A percentile compares a stretch with the other conserved stretches of the same genome.
Evolutionary conservation across 495 filamentous ascomycete species (phyloP).

Genomic region (Lepidopterella palustris): DNA sequence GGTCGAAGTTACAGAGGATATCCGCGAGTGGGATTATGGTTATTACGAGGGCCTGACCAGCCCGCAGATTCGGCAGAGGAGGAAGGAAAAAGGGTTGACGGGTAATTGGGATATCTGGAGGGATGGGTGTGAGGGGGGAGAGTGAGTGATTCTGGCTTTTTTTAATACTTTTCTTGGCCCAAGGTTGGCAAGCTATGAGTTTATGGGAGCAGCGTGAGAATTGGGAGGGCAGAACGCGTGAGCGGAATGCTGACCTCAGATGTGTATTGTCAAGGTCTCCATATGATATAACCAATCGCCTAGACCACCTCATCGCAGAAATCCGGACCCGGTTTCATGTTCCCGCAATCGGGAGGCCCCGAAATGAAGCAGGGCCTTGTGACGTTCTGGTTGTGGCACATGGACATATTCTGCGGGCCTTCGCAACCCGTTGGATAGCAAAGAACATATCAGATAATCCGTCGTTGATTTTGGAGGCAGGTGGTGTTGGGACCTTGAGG

Average conservation of each 20-base stretch:
- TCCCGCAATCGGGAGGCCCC: constrained; percentile 32
- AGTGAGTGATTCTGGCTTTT: constrained; percentile 40
- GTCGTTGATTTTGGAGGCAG: constrained; percentile 40
- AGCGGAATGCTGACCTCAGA: background rate
- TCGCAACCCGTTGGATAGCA: constrained; percentile 29
- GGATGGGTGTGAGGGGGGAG: constrained; percentile 50
- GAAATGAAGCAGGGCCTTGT: constrained; percentile 26
- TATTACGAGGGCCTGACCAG: constrained; percentile 88
- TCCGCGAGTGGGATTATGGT: constrained; percentile 95
- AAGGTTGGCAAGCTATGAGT: too few relatives aligned
- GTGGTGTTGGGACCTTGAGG: constrained; percentile 56
- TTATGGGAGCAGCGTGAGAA: too few relatives aligned
- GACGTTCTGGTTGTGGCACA: constrained; percentile 41
- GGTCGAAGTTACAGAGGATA: constrained; percentile 65
- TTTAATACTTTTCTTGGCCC: background rate
- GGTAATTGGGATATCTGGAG: constrained; percentile 40
- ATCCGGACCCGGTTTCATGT: constrained; percentile 35
- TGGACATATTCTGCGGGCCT: constrained; percentile 39
- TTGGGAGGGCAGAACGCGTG: too few relatives aligned
- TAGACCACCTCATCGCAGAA: constrained; percentile 36
- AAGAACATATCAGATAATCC: constrained; percentile 30
- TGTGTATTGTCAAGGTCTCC: constrained; percentile 24
- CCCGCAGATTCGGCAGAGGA: constrained; percentile 55
- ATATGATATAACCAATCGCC: constrained; percentile 35
- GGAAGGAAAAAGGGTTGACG: constrained; percentile 47